Percentiles rank a stretch among this genome's conserved stretches.
phyloP scores from a whole-genome alignment of 768 basidiomycete species.

The Amanita pseudoporphyria region DNA sequence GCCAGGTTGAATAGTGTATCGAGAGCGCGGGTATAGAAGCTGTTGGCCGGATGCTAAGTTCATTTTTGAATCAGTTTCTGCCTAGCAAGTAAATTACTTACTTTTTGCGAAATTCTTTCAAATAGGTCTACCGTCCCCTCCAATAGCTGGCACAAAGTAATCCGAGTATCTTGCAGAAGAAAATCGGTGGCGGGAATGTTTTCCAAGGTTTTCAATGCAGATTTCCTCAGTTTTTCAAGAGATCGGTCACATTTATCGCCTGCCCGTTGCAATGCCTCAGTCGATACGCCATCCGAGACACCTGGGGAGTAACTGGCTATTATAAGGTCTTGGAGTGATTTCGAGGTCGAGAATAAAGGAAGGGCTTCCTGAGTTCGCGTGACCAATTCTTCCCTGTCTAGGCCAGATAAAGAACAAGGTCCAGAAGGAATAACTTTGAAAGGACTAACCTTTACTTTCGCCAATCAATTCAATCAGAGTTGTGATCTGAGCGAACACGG shows the following conservation, averaged over 20 bases:
- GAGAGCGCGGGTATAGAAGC: slow-evolving; percentile 26
- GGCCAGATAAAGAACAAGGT: neutral
- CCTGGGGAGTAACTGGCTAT: neutral
- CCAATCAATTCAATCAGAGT: neutral
- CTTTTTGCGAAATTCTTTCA: slow-evolving; percentile 20
- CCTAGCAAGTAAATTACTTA: slow-evolving; percentile 10
- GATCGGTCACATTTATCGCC: slow-evolving; percentile 50
- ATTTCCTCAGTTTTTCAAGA: slow-evolving; percentile 47
- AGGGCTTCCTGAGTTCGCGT: neutral
- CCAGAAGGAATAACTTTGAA: neutral
- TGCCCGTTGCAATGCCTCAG: slow-evolving; percentile 28
- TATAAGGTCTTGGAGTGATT: slow-evolving; percentile 5
- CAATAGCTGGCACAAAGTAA: slow-evolving; percentile 20
- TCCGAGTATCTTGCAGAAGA: slow-evolving; percentile 2
- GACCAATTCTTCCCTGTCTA: neutral
- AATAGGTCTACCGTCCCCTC: slow-evolving; percentile 24
- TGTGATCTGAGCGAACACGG: slow-evolving; percentile 5
- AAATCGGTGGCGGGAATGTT: slow-evolving; percentile 3
- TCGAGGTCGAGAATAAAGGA: neutral
- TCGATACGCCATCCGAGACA: slow-evolving; percentile 5
- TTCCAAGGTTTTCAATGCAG: slow-evolving; percentile 40
- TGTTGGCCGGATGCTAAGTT: slow-evolving; percentile 4
- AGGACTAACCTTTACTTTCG: neutral
- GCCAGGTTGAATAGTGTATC: slow-evolving; percentile 51
- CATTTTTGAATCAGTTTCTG: slow-evolving; percentile 8